Evolutionary conservation across 768 basidiomycete species (phyloP), one percentile per base, ranked within the genome.

Genomic region (Hysterangium stoloniferum): DNA sequence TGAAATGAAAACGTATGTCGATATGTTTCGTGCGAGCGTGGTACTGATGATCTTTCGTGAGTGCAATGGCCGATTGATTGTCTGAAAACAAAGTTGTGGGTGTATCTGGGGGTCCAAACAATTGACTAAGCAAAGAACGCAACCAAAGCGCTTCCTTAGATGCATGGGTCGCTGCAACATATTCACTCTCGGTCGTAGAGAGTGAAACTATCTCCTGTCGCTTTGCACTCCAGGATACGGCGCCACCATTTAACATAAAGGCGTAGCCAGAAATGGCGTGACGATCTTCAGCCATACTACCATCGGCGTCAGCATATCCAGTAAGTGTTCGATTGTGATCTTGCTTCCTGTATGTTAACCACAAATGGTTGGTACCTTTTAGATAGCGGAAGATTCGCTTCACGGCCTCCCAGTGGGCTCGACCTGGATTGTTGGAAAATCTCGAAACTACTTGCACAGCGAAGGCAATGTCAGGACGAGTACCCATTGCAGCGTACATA

Each of bases 101-200:
- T 1, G 66, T 64, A 25, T 63, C 64, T 0, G 71, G 76, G 0
- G 63, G 55, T 0, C 75, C 58, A 19, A 73, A 60, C 0, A 63
- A 60, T 1, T 52, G 38, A 56, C 78, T 76, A 38, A 66, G 61
- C 42, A 66, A 43, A 66, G 22, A 56, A 57, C 74, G 74, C 77
- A 4, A 61, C 55, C 6, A 77, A 58, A 4, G 67, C 58, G 4
- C 66, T 69, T 0, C 68, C 66, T 20, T 58, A 57, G 29, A 38
- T 8, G 59, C 57, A 43, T 62, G 56, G 1, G 56, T 51, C 28
- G 57, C 32, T 4, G 60, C 63, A 13, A 71, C 60, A 50, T 69
- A 71, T 54, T 72, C 64, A 4, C 63, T 59, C 52, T 71, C 65
- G 6, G 66, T 64, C 1, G 62, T 68, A 1, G 64, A 69, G 1